A percentile compares a stretch with the other conserved stretches of the same genome.
phyloP scores from a whole-genome alignment of 208 protist genomes.

The Tritrichomonas foetus region DNA sequence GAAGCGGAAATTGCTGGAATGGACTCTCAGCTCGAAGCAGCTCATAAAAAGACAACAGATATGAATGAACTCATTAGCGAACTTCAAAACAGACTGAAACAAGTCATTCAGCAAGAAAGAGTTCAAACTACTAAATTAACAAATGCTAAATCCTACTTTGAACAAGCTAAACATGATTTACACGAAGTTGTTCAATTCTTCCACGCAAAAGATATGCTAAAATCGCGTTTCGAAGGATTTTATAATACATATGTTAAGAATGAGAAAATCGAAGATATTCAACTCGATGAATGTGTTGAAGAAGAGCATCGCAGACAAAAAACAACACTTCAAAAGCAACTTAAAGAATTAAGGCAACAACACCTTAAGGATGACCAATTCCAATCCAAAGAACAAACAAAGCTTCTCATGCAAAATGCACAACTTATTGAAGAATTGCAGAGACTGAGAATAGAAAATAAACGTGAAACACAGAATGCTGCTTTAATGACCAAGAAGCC shows the following conservation, averaged over 20 bases:
- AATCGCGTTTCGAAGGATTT: neutral
- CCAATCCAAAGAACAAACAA: neutral
- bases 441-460: neutral
- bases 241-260: neutral
- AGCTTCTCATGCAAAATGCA: neutral
- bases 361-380: neutral
- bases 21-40: neutral
- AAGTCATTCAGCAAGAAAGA: neutral
- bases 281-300: constrained; percentile 3
- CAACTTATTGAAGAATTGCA: neutral
- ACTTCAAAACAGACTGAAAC: neutral
- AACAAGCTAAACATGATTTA: constrained; percentile 19
- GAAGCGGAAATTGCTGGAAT: neutral
- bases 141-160: neutral
- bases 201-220: neutral
- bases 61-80: neutral
- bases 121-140: neutral
- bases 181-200: constrained; percentile 17
- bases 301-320: constrained; percentile 10
- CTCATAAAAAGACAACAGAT: constrained; percentile 5
- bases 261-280: constrained; percentile 22
- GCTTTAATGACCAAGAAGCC: constrained; percentile 1
- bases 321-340: neutral
- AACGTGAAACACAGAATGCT: neutral
- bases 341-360: neutral